A percentile compares a stretch with the other conserved stretches of the same genome.
phyloP scores from a whole-genome alignment of 768 basidiomycete genomes.

The Boletus vermiculosoides region DNA sequence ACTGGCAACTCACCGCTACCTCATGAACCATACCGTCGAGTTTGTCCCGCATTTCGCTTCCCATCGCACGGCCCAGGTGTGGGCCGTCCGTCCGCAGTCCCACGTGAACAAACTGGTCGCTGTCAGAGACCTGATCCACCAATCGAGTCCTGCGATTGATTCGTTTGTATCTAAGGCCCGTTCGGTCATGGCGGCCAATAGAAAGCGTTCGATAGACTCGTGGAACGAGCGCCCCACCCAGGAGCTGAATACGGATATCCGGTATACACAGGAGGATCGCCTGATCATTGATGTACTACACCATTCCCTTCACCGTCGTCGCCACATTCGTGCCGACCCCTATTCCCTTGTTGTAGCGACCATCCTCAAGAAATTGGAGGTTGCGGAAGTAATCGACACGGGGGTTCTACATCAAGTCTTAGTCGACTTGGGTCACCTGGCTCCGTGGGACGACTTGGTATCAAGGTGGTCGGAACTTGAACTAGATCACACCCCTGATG shows the following conservation, averaged over 20 bases:
- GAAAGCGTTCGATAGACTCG: constrained; percentile 30
- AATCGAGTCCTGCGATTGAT: constrained; percentile 39
- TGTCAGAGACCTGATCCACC: constrained; percentile 50
- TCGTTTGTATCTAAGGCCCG: constrained; percentile 53
- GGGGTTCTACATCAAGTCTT: constrained; percentile 47
- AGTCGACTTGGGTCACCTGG: constrained; percentile 67
- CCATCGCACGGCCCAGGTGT: constrained; percentile 50
- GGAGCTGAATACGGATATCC: constrained; percentile 21
- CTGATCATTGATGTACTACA: constrained; percentile 59
- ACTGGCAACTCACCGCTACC: constrained; percentile 57
- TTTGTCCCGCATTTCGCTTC: constrained; percentile 50
- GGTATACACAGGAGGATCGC: constrained; percentile 54
- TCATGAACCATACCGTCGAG: constrained; percentile 52
- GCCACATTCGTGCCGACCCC: constrained; percentile 59
- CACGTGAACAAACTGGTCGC: constrained; percentile 51
- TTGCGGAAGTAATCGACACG: constrained; percentile 31
- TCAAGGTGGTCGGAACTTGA: constrained; percentile 39
- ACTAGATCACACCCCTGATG: constrained; percentile 21
- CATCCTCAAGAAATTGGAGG: constrained; percentile 58
- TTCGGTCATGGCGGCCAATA: constrained; percentile 38
- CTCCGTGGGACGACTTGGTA: constrained; percentile 77
- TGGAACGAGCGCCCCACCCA: constrained; percentile 32
- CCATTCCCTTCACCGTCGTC: constrained; percentile 47
- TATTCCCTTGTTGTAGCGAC: constrained; percentile 50
- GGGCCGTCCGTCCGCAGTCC: constrained; percentile 60